Base-by-base conservation (phyloP, 2,329 filamentous ascomycete genomes). In the Raffaelea deltoideospora region DNA sequence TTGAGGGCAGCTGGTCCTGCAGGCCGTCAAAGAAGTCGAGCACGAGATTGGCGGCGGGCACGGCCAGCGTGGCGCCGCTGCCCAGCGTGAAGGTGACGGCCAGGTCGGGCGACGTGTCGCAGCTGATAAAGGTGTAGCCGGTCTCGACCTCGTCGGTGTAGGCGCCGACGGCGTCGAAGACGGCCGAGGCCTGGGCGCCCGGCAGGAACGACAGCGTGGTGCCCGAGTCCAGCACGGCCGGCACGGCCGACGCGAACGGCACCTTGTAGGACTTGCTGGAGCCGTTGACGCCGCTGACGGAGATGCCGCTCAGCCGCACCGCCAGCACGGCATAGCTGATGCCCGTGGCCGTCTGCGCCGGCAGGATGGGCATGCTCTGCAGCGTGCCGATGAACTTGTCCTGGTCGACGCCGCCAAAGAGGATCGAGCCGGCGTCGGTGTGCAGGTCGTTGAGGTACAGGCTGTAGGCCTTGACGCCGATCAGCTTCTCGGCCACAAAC, bases 371-470 rank as follows among this genome's bases (percentile, higher is more conserved):
- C 3, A 82, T 61, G 11, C 57, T 28, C 27, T 28, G 9, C 9
- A 28, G 27, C 27, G 27, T 46, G 37, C 76, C 76, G 4, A 64
- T 59, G 56, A 71, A 83, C 54, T 81, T 81, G 41, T 64, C 65
- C 1, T 66, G 76, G 56, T 83, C 76, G 38, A 82, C 64, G 33
- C 77, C 78, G 39, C 78, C 78, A 45, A 83, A 82, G 13, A 83
- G 60, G 42, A 82, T 72, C 42, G 62, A 70, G 30, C 78, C 78
- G 1, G 64, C 68, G 19, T 64, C 65, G 5, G 73, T 65, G 37
- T 71, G 63, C 24, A 61, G 50, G 49, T 67, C 60, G 45, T 67
- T 63, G 39, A 73, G 60, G 61, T 76, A 84, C 20, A 86, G 56
- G 42, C 76, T 82, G 57, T 80, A 85, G 4, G 75, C 74, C 46